Percentiles rank a stretch among this genome's conserved stretches.
Evolutionary conservation across 2,329 filamentous ascomycete genomes (phyloP).

Genomic region (Phaeosphaeriaceae sp.): DNA sequence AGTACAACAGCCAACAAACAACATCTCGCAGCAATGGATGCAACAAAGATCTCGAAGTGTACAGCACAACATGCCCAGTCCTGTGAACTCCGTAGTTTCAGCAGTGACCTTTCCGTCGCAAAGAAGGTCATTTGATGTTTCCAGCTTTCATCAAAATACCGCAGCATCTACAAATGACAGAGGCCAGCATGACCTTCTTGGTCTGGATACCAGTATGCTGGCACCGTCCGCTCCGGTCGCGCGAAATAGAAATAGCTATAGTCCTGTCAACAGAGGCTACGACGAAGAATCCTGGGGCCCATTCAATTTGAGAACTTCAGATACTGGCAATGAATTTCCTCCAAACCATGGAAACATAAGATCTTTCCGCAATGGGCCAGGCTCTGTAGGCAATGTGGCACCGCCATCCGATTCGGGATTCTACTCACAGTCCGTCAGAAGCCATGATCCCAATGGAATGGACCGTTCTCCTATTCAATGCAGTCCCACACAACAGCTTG

Average conservation of each 20-base stretch:
- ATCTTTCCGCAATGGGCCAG: conserved; percentile 17
- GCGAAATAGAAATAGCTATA: conserved; percentile 5
- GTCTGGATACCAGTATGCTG: conserved; percentile 16
- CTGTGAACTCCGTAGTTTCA: conserved; percentile 21
- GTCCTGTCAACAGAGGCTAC: conserved; percentile 20
- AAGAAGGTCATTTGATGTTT: conserved; percentile 5
- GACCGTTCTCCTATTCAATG: conserved; percentile 29
- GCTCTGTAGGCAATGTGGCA: conserved; percentile 9
- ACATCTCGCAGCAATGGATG: conserved; percentile 29
- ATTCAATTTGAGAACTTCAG: conserved; percentile 24
- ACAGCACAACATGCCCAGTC: conserved; percentile 25
- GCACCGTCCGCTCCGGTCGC: conserved; percentile 15
- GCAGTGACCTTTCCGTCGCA: conserved; percentile 16
- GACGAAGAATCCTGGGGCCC: conserved; percentile 40
- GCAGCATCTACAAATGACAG: conserved; percentile 7
- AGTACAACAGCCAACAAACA: conserved; percentile 15
- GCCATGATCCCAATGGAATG: conserved; percentile 32
- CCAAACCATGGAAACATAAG: conserved; percentile 22
- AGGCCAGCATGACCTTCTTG: conserved; percentile 16
- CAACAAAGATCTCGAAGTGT: conserved; percentile 16
- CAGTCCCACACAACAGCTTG: conserved; percentile 20
- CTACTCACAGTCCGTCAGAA: conserved; percentile 40
- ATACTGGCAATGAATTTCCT: conserved; percentile 6
- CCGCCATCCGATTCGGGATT: conserved; percentile 45
- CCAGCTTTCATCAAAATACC: conserved; percentile 14